Percentiles rank a stretch among this genome's conserved stretches.
Conservation (phyloP, 2,329 filamentous ascomycete genomes). For the Fusarium sp. region DNA sequence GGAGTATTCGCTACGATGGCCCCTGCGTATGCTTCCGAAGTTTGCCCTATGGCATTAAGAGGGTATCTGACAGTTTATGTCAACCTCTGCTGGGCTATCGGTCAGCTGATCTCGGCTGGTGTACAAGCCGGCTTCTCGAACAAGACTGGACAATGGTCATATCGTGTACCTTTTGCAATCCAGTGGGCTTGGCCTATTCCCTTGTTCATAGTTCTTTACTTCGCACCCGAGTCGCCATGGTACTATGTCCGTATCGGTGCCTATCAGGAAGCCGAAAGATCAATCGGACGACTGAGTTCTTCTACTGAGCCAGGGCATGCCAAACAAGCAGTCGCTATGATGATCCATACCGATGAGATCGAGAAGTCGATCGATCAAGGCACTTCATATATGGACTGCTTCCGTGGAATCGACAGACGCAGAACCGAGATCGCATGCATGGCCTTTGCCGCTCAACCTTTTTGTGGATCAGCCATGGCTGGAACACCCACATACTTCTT, state of each 20-base stretch:
- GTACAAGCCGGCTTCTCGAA: conserved; percentile 39
- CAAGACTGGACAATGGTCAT: conserved; percentile 48
- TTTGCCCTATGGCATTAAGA: conserved; percentile 56
- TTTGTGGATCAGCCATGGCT: conserved; percentile 54
- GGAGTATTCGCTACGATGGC: conserved; percentile 57
- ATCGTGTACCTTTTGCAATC: conserved; percentile 52
- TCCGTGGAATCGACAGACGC: conserved; percentile 58
- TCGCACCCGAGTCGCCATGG: conserved; percentile 52
- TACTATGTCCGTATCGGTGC: conserved; percentile 45
- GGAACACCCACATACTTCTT: conserved; percentile 62
- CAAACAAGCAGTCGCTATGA: conserved; percentile 55
- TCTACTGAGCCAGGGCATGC: conserved; percentile 57
- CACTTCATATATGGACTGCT: conserved; percentile 58
- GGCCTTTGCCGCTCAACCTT: conserved; percentile 56
- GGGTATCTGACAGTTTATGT: conserved; percentile 56
- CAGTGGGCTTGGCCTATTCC: conserved; percentile 53
- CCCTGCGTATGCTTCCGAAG: conserved; percentile 58
- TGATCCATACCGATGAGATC: conserved; percentile 66
- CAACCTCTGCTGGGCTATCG: conserved; percentile 58
- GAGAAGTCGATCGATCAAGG: conserved; percentile 46
- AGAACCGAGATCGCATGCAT: conserved; percentile 57
- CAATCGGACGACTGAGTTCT: conserved; percentile 43
- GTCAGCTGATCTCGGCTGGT: conserved; percentile 54
- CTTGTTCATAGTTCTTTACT: conserved; percentile 43
- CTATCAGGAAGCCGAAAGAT: conserved; percentile 46